Percentiles rank a stretch among this genome's conserved stretches.
phyloP scores from a whole-genome alignment of 2,329 filamentous ascomycete genomes.

The Epichloe brachyelytri region DNA sequence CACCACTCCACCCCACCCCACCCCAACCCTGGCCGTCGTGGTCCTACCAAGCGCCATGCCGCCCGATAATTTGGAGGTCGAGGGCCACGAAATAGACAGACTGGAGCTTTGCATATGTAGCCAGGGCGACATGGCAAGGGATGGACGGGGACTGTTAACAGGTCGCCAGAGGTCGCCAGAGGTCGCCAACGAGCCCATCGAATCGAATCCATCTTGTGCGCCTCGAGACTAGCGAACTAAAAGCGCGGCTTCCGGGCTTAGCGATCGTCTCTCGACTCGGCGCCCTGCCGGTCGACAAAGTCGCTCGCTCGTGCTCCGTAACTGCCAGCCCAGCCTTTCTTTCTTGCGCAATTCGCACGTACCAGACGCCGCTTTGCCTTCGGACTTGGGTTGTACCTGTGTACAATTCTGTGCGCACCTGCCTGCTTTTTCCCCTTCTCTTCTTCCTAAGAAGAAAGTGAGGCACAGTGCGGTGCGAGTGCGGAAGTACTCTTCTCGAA shows the following conservation, averaged over 20 bases:
- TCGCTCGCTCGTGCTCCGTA: neutral
- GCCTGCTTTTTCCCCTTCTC: neutral
- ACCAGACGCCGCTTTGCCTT: neutral
- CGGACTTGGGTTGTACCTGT: neutral
- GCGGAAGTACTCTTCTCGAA: neutral
- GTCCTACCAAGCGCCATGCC: constrained; percentile 8
- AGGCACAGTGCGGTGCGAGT: neutral
- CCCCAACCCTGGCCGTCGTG: neutral
- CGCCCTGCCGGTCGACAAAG: constrained; percentile 1
- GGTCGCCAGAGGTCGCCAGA: neutral
- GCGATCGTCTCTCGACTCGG: constrained; percentile 9
- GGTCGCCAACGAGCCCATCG: neutral
- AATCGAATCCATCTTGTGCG: constrained; percentile 1
- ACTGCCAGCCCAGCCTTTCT: neutral
- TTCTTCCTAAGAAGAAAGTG: neutral
- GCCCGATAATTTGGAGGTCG: constrained; percentile 2
- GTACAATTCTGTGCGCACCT: neutral
- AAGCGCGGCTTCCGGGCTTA: constrained; percentile 10
- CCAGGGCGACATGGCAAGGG: neutral
- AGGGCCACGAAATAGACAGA: neutral
- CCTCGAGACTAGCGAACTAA: constrained; percentile 6
- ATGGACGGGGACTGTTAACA: too few species aligned
- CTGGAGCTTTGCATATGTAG: neutral
- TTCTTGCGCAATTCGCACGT: neutral
- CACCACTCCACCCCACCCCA: neutral